A percentile compares a stretch with the other conserved stretches of the same genome.
Evolutionary conservation across 768 basidiomycete genomes (phyloP).

Genomic region (Royoungia palumana): DNA sequence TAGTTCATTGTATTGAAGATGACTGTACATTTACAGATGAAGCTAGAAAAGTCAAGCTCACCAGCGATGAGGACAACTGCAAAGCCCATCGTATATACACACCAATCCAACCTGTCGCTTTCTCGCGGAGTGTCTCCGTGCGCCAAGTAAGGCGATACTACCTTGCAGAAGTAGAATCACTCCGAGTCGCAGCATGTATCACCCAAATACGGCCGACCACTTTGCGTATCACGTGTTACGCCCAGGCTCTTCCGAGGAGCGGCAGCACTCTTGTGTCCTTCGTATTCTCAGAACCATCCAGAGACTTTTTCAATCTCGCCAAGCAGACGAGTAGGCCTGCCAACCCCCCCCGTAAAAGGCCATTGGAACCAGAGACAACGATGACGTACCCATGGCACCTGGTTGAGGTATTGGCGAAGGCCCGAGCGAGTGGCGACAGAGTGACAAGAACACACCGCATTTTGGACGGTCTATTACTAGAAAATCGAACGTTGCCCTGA

Average conservation of each 20-base stretch:
- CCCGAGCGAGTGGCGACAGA: no score
- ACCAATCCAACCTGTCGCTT: slow-evolving; percentile 27
- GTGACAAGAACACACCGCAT: slow-evolving; percentile 30
- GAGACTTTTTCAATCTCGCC: slow-evolving; percentile 16
- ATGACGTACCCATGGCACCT: slow-evolving; percentile 46
- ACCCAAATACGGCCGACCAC: slow-evolving; percentile 25
- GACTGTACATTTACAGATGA: slow-evolving; percentile 13
- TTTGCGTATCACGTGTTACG: slow-evolving; percentile 25
- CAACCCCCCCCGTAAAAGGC: slow-evolving; percentile 45
- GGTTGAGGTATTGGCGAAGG: slow-evolving; percentile 30
- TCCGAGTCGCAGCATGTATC: slow-evolving; percentile 18
- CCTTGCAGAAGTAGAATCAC: slow-evolving; percentile 24
- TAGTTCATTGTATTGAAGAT: slow-evolving; percentile 22
- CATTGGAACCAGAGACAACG: slow-evolving; percentile 45
- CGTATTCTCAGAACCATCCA: slow-evolving; percentile 5
- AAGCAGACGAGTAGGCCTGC: slow-evolving; percentile 26
- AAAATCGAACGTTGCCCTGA: slow-evolving; percentile 8
- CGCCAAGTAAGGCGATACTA: slow-evolving; percentile 30
- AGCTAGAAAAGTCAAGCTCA: slow-evolving; percentile 6
- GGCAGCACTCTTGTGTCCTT: slow-evolving; percentile 18
- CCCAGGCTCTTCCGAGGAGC: slow-evolving; percentile 6
- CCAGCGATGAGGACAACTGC: slow-evolving; percentile 16
- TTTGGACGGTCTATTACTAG: slow-evolving; percentile 3
- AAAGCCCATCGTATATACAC: slow-evolving; percentile 28
- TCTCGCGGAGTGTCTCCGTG: slow-evolving; percentile 22